These are phyloP conservation scores for Hymenoscyphus scutula DNA, from an alignment of 2,329 filamentous ascomycete species.

Conservation along the genomic window DNA sequence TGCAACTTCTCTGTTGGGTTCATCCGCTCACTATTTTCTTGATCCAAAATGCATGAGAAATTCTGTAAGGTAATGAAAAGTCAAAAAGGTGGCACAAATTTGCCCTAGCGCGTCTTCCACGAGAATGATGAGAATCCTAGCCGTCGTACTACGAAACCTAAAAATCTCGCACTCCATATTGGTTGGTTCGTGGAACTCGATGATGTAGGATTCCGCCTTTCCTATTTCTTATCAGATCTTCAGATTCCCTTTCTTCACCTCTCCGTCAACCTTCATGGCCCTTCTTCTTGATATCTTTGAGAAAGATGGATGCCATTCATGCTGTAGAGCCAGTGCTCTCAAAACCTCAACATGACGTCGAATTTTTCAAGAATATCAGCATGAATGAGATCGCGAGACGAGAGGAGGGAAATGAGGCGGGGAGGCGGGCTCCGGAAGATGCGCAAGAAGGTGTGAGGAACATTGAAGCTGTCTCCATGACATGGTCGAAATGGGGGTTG, in stretches of 20 bases:
- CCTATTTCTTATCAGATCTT: background rate
- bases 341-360: background rate
- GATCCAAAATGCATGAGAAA: too few relatives aligned
- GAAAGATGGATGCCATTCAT: background rate
- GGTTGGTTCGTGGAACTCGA: background rate
- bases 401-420: background rate
- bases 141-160: background rate
- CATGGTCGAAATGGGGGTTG: constrained; percentile 30
- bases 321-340: background rate
- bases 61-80: background rate
- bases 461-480: constrained; percentile 30
- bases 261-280: background rate
- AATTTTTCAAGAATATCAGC: background rate
- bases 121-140: background rate
- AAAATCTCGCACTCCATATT: background rate
- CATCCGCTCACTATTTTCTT: too few relatives aligned
- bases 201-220: background rate
- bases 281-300: background rate
- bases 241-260: background rate
- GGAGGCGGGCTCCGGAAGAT: background rate
- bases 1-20: too few relatives aligned
- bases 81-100: background rate
- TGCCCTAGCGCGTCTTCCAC: background rate
- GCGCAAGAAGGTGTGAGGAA: constrained; percentile 28
- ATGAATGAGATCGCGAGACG: background rate